Conservation (phyloP, 2,329 filamentous ascomycete genomes). For the Talaromyces islandicus region DNA sequence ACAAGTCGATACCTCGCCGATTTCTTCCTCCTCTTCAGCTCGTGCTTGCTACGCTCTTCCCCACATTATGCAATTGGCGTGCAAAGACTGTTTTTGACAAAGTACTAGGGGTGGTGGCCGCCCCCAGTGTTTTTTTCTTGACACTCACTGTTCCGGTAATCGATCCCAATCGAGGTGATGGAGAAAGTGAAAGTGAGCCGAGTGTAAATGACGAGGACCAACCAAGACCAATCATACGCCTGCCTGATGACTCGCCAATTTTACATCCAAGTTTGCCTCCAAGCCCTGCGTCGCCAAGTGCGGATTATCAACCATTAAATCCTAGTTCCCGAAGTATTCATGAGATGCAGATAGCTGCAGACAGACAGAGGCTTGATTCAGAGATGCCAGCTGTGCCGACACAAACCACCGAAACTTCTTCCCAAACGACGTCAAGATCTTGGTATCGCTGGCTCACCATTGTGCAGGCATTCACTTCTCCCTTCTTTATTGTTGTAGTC, state of each 20-base stretch:
- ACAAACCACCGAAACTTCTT: constrained; percentile 15
- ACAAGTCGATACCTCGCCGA: constrained; percentile 76
- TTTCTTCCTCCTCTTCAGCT: constrained; percentile 66
- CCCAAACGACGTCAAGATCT: constrained; percentile 37
- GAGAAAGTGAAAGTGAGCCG: constrained; percentile 8
- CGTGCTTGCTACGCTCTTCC: constrained; percentile 71
- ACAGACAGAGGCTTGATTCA: constrained; percentile 30
- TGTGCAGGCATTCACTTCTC: constrained; percentile 79
- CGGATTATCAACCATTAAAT: neutral
- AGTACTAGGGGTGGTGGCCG: constrained; percentile 71
- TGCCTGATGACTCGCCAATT: constrained; percentile 33
- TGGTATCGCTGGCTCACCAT: constrained; percentile 93
- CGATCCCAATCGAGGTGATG: constrained; percentile 57
- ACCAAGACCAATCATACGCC: constrained; percentile 20
- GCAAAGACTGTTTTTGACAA: constrained; percentile 83
- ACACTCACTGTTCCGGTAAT: constrained; percentile 89
- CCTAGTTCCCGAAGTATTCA: neutral
- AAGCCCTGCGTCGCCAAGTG: neutral
- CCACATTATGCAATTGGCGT: constrained; percentile 75
- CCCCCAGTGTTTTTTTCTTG: constrained; percentile 84
- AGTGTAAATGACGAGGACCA: constrained; percentile 11
- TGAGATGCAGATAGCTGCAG: neutral
- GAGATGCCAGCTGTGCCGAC: constrained; percentile 28
- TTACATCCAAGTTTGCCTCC: constrained; percentile 20
- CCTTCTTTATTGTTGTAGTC: constrained; percentile 72